Evolutionary conservation across 1,284 basidiomycete species (phyloP), one percentile per base, ranked within the genome.

Genomic region (Amylostereum areolatum): DNA sequence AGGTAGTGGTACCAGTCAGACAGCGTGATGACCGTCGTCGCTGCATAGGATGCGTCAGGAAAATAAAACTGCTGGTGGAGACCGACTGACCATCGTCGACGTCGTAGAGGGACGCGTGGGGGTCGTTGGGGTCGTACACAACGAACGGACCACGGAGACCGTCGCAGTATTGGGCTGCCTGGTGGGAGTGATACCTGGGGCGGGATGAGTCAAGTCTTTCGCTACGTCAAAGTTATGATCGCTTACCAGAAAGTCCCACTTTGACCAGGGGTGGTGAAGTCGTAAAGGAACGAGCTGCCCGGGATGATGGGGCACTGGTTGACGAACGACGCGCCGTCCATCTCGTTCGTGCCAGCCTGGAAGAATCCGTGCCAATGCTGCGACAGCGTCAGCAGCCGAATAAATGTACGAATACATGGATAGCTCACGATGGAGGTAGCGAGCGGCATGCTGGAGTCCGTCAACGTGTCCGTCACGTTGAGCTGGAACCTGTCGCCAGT

Each of bases 151-250:
- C 64, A 5, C 63, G 60, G 32, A 69, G 53, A n/a, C 68, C 69
- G 42, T 71, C 69, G 34, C 67, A 69, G 29, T 75, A 73, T 55
- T 72, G 72, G 2, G 59, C 62, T 11, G 53, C 56, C 25, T 43
- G 30, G 27, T 43, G 41, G 18, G 59, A 49, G 52, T 54, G 46
- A 34, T 30, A 49, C 18, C 48, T 36, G n/a, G 39, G 35, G 24
- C 6, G 12, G 30, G 60, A 33, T 62, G 57, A 41, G 60, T 59
- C 56, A 52, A 58, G 34, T 50, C 58, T 70, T n/a, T 35, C n/a
- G n/a, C 18, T 3, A 46, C 25, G n/a, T 9, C 34, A 29, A 27
- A 31, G 50, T 24, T 41, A 24, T 41, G 25, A 62, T 48, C 53
- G 63, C 8, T 62, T 62, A 3, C 62, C 63, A 18, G 61, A 53